Conservation (phyloP, 2,329 filamentous ascomycete genomes). For the Pestalotiopsis sp. region DNA sequence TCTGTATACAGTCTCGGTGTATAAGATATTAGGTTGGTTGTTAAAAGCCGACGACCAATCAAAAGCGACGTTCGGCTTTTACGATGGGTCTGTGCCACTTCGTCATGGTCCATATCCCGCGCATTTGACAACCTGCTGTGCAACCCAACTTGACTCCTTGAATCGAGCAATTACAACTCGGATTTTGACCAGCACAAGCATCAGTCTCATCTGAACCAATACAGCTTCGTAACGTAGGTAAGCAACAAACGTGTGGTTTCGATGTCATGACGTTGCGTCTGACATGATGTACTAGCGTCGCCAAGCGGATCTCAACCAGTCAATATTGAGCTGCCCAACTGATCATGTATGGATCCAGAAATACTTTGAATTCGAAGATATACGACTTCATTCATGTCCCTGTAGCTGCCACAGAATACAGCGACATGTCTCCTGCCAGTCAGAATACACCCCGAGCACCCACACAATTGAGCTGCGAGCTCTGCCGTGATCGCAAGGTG, state of each 20-base stretch:
- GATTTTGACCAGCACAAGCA: not conserved
- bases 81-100: not conserved
- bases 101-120: not conserved
- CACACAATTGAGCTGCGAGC: constrained; percentile 4
- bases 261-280: not conserved
- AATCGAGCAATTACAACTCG: not conserved
- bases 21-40: not conserved
- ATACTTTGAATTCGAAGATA: not conserved
- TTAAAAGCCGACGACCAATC: not conserved
- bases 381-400: not conserved
- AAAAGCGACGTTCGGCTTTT: not conserved
- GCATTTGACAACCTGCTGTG: not conserved
- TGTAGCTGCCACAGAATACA: not conserved
- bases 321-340: not conserved
- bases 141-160: not conserved
- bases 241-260: not conserved
- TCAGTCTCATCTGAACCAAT: not conserved
- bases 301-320: not conserved
- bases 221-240: not conserved
- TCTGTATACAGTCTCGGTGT: not conserved
- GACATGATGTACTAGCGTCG: not conserved
- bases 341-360: not conserved
- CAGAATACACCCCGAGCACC: not conserved
- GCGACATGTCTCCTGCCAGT: not conserved
- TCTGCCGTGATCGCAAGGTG: constrained; percentile 9